A percentile compares a stretch with the other conserved stretches of the same genome.
phyloP scores from a whole-genome alignment of 441 rosid genomes.

The Populus trichocarpa region DNA sequence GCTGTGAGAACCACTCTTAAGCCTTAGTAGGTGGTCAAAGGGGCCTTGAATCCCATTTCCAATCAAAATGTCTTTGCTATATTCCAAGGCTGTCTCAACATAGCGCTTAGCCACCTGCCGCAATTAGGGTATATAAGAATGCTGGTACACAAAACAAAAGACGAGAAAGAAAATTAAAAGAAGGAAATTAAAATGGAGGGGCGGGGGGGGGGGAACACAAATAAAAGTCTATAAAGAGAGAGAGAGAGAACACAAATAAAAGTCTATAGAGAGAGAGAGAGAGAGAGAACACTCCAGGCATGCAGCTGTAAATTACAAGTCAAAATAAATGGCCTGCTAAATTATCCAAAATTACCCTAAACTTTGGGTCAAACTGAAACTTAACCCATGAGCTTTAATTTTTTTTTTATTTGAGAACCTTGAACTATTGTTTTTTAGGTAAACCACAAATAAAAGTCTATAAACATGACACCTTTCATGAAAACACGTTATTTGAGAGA shows the following conservation, averaged over 20 bases:
- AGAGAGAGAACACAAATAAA: too few relatives aligned
- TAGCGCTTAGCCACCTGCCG: constrained; percentile 73
- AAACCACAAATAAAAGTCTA: neutral
- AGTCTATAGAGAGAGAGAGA: neutral
- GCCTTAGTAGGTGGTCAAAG: constrained; percentile 73
- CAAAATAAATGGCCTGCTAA: neutral
- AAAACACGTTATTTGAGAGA: neutral
- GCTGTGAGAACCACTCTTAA: constrained; percentile 38
- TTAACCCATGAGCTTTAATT: neutral
- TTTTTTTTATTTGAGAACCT: neutral
- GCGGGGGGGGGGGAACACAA: neutral
- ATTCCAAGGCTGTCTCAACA: constrained; percentile 55
- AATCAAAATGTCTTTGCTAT: constrained; percentile 76
- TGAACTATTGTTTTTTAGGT: neutral
- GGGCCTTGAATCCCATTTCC: constrained; percentile 96
- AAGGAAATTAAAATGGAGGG: neutral
- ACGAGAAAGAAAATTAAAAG: too few relatives aligned
- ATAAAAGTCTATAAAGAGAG: too few relatives aligned
- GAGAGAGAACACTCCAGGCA: neutral
- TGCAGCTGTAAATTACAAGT: neutral
- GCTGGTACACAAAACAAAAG: neutral
- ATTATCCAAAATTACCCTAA: neutral
- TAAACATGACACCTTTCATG: neutral
- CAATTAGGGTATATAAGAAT: constrained; percentile 17
- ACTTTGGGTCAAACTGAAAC: neutral